phyloP scores from a whole-genome alignment of 2,329 filamentous ascomycete genomes.

The Fusarium sp. region DNA sequence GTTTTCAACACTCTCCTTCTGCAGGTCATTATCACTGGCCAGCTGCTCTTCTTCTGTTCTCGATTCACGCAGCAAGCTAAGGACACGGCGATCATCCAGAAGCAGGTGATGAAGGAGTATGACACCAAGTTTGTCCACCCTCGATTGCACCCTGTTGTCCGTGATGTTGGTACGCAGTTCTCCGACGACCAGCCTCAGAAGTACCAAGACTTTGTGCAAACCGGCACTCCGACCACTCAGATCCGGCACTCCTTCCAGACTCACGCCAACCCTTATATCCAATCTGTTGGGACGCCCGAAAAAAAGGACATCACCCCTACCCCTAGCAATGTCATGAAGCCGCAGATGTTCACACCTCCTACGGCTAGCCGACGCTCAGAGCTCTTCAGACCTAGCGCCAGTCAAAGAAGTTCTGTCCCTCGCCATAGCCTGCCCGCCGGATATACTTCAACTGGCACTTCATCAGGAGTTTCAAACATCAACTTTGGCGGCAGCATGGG shows the following conservation, averaged over 20 bases:
- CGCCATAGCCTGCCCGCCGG: constrained; percentile 52
- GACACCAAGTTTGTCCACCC: constrained; percentile 96
- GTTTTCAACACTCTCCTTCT: constrained; percentile 86
- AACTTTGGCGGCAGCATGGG: constrained; percentile 80
- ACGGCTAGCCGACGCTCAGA: constrained; percentile 50
- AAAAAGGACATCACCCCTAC: constrained; percentile 53
- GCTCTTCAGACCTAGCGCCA: constrained; percentile 46
- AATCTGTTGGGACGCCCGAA: constrained; percentile 61
- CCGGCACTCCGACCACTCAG: constrained; percentile 68
- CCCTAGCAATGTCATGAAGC: constrained; percentile 53
- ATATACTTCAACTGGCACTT: constrained; percentile 46
- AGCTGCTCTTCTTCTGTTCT: constrained; percentile 79
- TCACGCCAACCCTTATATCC: constrained; percentile 83
- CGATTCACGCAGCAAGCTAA: constrained; percentile 87
- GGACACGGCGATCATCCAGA: constrained; percentile 86
- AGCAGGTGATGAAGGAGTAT: constrained; percentile 94
- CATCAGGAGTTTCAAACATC: constrained; percentile 41
- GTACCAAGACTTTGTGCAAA: constrained; percentile 58
- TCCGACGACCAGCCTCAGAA: constrained; percentile 60
- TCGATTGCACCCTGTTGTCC: constrained; percentile 81
- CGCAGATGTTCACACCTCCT: constrained; percentile 59
- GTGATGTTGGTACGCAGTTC: constrained; percentile 84
- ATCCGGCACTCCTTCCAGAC: constrained; percentile 83
- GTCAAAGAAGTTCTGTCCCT: constrained; percentile 45
- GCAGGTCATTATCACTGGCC: constrained; percentile 78